Base-by-base conservation (phyloP, 2,329 filamentous ascomycete species). In the Cadophora gregata region DNA sequence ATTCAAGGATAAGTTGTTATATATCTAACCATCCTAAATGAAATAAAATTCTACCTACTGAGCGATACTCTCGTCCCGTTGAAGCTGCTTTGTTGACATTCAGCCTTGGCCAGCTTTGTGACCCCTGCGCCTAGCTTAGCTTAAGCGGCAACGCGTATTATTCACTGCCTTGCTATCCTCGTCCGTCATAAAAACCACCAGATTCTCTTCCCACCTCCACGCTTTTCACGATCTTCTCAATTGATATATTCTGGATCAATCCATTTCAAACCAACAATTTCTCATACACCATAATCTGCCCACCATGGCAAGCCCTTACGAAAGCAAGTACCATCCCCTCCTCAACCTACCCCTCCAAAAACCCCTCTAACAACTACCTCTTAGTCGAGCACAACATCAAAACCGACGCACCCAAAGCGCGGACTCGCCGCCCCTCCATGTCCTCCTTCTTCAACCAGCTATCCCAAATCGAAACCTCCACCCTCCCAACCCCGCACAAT, bases 351-450 rank as follows among this genome's bases (percentile, higher is more conserved):
- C 63, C 59, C 25, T 63, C 66, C 47, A 53, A 60, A 59, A 58
- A 51, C 45, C 47, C 58, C 58, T 51, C 59, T 69, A 71, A 70
- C 50, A 47, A 16, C 66, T 36, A 64, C 25, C 36, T 33, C 64
- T 42, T 51, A 90, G 88, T 90, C 76, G 88, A 90, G 77, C 88
- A 90, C 80, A 86, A 86, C 76, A 86, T 90, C 78, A 81, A 84
- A 72, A 77, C 82, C 65, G 62, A 64, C 50, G 50, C 33, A 4
- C 70, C 81, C 58, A 75, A 78, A 27, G 76, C 79, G 59, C 78
- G 80, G 66, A 79, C 79, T 59, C 81, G 81, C 10, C 86, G 88
- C 48, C 79, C 86, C 68, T 86, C 89, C 79, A 90, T 90, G 88
- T 83, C 86, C 62, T 85, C 84, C 68, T 90, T 89, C 75, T 84